These are phyloP conservation scores for Colletotrichum liaoningense DNA, from an alignment of 2,329 filamentous ascomycete species.

Conservation along the genomic window DNA sequence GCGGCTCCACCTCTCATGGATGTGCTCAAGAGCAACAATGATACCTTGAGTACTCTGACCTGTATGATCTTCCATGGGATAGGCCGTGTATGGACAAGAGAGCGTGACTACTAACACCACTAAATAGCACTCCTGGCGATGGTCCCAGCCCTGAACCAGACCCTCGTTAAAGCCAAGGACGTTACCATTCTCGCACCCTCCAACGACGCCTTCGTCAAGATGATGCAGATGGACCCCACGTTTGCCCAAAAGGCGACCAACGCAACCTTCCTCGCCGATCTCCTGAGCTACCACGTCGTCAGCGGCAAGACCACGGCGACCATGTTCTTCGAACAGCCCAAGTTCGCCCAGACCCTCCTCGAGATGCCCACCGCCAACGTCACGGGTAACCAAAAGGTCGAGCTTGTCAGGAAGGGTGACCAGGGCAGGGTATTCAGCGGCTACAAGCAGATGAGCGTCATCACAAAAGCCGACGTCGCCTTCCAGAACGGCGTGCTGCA, in stretches of 20 bases:
- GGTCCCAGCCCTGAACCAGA: slow-evolving; percentile 40
- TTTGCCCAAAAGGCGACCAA: slow-evolving; percentile 46
- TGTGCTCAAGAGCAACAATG: slow-evolving; percentile 39
- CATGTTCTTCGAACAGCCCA: slow-evolving; percentile 42
- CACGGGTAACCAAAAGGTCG: slow-evolving; percentile 60
- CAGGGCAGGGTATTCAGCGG: slow-evolving; percentile 53
- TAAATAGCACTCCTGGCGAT: slow-evolving; percentile 35
- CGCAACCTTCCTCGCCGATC: slow-evolving; percentile 55
- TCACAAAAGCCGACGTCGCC: slow-evolving; percentile 54
- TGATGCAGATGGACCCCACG: slow-evolving; percentile 44
- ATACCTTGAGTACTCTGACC: slow-evolving; percentile 40
- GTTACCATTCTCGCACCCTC: slow-evolving; percentile 66
- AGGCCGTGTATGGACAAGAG: not conserved
- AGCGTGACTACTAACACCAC: slow-evolving; percentile 20
- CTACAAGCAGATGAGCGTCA: slow-evolving; percentile 44
- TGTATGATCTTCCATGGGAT: slow-evolving; percentile 28
- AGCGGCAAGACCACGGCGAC: slow-evolving; percentile 57
- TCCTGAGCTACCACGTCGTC: slow-evolving; percentile 73
- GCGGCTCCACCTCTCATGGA: slow-evolving; percentile 36
- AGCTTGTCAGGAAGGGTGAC: slow-evolving; percentile 54
- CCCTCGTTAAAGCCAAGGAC: slow-evolving; percentile 44
- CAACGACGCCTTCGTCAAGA: slow-evolving; percentile 62
- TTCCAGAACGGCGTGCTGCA: slow-evolving; percentile 64
- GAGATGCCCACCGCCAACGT: slow-evolving; percentile 59
- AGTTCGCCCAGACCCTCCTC: slow-evolving; percentile 43